These are phyloP conservation scores for Fomitopsis schrenkii DNA, from an alignment of 1,284 basidiomycete species.

Conservation along the genomic window DNA sequence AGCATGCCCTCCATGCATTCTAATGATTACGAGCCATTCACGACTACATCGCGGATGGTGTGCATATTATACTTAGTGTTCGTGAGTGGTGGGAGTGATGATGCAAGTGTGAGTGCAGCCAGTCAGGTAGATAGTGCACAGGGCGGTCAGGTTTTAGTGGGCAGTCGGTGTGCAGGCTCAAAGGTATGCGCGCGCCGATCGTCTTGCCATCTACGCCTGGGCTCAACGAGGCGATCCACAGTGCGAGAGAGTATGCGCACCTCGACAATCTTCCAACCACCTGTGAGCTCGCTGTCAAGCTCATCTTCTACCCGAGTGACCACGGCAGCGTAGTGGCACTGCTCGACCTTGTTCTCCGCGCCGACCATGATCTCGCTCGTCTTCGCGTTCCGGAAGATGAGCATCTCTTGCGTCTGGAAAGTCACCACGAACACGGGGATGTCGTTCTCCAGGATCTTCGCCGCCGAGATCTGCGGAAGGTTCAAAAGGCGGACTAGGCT, in stretches of 20 bases:
- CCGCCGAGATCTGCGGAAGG: conserved; percentile 57
- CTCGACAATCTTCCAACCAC: conserved; percentile 98
- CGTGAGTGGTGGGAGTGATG: conserved; percentile 1
- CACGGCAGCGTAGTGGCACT: conserved; percentile 91
- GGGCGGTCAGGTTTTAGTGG: not conserved
- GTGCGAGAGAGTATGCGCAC: conserved; percentile 39
- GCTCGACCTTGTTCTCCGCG: conserved; percentile 85
- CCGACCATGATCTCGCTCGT: conserved; percentile 85
- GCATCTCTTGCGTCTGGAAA: conserved; percentile 92
- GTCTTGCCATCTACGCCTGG: conserved; percentile 34
- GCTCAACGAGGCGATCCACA: not conserved
- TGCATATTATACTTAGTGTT: not conserved
- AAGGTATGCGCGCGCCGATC: conserved; percentile 37
- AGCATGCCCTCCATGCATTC: conserved; percentile 5
- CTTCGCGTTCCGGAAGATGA: conserved; percentile 88
- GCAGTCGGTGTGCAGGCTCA: conserved; percentile 12
- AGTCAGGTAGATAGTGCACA: conserved; percentile 6
- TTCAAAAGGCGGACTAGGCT: not conserved
- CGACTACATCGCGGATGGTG: not conserved
- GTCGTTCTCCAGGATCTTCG: conserved; percentile 86
- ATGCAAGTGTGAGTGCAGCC: not conserved
- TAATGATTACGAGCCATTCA: conserved; percentile 2
- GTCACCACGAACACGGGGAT: conserved; percentile 92
- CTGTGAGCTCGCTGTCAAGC: conserved; percentile 88
- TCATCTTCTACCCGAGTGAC: conserved; percentile 86